Evolutionary conservation across 179 eudicot genomes (phyloP), one percentile per base, ranked within the genome.

Genomic region (Silene coronaria): DNA sequence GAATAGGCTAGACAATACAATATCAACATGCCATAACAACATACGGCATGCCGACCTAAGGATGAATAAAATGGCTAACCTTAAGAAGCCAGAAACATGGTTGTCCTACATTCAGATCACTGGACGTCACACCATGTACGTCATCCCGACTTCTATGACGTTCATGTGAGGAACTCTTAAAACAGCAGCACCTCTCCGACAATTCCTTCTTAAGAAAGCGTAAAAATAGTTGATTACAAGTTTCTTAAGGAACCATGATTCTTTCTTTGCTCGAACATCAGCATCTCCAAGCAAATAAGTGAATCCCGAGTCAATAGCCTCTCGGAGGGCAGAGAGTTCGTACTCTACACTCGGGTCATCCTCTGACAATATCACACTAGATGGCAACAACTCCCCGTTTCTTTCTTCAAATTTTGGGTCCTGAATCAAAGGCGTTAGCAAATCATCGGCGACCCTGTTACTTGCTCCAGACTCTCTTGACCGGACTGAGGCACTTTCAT

Each of bases 121-220:
- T 24, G 34, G 3, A 36, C 2, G 71, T 75, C 85, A 94, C 16
- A 94, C 98, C 94, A 87, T 92, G 81, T 94, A 90, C 21, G 95
- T 90, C 86, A 89, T 92, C 42, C 91, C 87, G 51, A 92, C 98
- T 78, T 88, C 88, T 28, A 94, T 87, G 73, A 92, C 80, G 71
- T 90, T 89, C 86, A 87, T 88, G 64, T 92, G 97, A 70, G 98
- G 98, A 58, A 94, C 93, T 65, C 80, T 89, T 80, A 94, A 71
- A 12, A 87, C 85, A 48, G 96, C 97, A 36, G 95, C 89, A 23
- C 96, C 96, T 9, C 92, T 92, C 74, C 98, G 88, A 84, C 98
- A 94, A 45, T 94, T 94, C 78, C 82, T 87, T 84, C 96, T 87
- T 77, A 94, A 67, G 76, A 89, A 92, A 10, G 90, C 89, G 71